A percentile compares a stretch with the other conserved stretches of the same genome.
Conservation (phyloP, 805 yeast genomes). For the Metschnikowia borealis region DNA sequence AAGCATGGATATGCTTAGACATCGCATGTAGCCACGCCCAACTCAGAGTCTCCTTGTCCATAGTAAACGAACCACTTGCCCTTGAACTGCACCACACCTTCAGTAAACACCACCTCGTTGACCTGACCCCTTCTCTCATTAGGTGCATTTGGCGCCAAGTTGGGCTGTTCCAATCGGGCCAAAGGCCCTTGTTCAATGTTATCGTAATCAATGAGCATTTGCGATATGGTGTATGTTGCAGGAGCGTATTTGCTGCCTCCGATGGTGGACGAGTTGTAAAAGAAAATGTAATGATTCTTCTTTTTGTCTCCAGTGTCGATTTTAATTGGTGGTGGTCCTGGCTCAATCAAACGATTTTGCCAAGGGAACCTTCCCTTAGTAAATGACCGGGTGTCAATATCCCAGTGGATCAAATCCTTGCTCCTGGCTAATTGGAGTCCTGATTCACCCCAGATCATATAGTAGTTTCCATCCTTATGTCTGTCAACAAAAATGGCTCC, state of each 20-base stretch:
- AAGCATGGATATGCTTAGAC: neutral
- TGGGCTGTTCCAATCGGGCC: conserved; percentile 35
- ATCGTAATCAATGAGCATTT: conserved; percentile 42
- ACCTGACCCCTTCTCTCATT: conserved; percentile 40
- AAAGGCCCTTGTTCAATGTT: conserved; percentile 31
- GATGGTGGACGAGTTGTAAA: conserved; percentile 37
- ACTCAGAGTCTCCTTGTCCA: conserved; percentile 42
- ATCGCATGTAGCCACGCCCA: conserved; percentile 37
- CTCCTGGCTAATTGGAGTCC: conserved; percentile 36
- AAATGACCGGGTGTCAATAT: conserved; percentile 20
- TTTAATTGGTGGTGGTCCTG: conserved; percentile 42
- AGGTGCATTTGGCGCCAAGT: conserved; percentile 29
- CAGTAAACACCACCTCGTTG: conserved; percentile 40
- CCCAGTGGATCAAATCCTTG: conserved; percentile 35
- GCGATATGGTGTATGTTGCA: conserved; percentile 34
- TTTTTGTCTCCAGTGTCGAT: conserved; percentile 19
- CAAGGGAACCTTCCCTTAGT: conserved; percentile 27
- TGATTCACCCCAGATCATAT: conserved; percentile 44
- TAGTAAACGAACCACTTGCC: conserved; percentile 40
- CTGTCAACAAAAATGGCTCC: conserved; percentile 37
- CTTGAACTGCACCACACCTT: conserved; percentile 40
- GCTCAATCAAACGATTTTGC: conserved; percentile 37
- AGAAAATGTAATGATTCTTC: conserved; percentile 32
- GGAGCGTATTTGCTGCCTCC: conserved; percentile 30
- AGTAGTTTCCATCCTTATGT: conserved; percentile 31